These are phyloP conservation scores for Colletotrichum tamarilloi DNA, from an alignment of 2,329 filamentous ascomycete genomes.

Conservation along the genomic window DNA sequence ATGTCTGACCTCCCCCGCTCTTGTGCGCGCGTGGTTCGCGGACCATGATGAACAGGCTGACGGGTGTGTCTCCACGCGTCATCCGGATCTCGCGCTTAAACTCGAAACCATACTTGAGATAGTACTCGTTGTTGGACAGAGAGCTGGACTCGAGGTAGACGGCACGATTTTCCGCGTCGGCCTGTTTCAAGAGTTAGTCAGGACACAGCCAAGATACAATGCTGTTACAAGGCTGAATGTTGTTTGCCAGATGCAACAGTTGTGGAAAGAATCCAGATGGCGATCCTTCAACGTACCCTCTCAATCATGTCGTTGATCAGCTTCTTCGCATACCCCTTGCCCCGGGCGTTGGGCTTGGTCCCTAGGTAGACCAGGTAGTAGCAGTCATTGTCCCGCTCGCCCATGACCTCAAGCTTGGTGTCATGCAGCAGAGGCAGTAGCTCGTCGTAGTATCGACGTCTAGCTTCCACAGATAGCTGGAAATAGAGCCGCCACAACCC, in stretches of 20 bases:
- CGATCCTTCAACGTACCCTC: constrained; percentile 57
- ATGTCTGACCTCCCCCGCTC: constrained; percentile 38
- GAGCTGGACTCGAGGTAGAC: constrained; percentile 86
- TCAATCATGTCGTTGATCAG: constrained; percentile 77
- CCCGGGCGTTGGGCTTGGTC: constrained; percentile 75
- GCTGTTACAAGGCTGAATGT: not conserved
- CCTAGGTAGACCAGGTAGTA: constrained; percentile 90
- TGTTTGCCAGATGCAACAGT: not conserved
- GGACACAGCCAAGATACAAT: not conserved
- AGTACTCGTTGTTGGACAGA: constrained; percentile 75
- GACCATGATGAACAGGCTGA: constrained; percentile 84
- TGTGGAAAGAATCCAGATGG: not conserved
- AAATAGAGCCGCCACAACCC: constrained; percentile 84
- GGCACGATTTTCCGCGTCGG: constrained; percentile 73
- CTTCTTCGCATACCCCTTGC: constrained; percentile 78
- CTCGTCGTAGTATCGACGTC: constrained; percentile 80
- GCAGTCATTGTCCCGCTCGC: constrained; percentile 71
- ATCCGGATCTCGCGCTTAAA: constrained; percentile 72
- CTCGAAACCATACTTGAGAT: constrained; percentile 80
- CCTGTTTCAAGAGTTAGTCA: constrained; percentile 51
- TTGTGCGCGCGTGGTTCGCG: constrained; percentile 68
- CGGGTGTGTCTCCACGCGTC: constrained; percentile 65
- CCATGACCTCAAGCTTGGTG: constrained; percentile 77
- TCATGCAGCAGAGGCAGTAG: constrained; percentile 80
- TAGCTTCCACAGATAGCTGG: constrained; percentile 78